Base-by-base conservation (phyloP, 2,329 filamentous ascomycete species). In the Phialemonium atrogriseum region DNA sequence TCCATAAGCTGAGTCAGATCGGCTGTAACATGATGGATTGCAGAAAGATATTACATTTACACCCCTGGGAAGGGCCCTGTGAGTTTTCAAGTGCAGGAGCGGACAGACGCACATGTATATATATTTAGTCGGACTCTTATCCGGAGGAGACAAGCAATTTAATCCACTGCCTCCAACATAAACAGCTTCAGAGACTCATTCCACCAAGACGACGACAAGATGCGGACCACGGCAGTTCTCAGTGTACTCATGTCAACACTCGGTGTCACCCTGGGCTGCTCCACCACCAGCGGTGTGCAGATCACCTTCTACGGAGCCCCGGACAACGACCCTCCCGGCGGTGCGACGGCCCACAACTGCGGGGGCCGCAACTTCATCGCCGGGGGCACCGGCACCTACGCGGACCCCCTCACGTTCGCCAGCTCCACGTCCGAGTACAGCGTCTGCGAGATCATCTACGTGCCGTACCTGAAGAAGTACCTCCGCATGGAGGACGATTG, bases 401-500 rank as follows among this genome's bases (percentile, higher is more conserved):
- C 37, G 27, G 52, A 66, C 44, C 62, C 60, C 1, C 37, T 64
- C 16, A 64, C 61, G 2, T 60, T 66, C 30, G 62, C 62, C 17
- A 59, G 54, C 5, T 56, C 60, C 3, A 43, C 45, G 5, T 56
- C 55, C 25, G 55, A 59, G 31, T 62, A 64, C 46, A 42, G 46
- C 1, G 32, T 43, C 14, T 67, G 64, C 49, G 62, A 66, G 38
- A 47, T 64, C 35, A 49, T 67, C 24, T 68, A 64, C 36, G 41
- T 51, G n/a, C 61, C 61, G 0, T 62, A 60, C 35, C 36, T 62
- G 18, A 51, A 50, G 32, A 67, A 68, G 43, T 66, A 66, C 36
- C 44, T 62, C 5, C 48, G 53, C 4, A 47, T 45, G 34, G 45
- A 51, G 30, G 48, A 51, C 20, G 35, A 32, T 18, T 51, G 47